phyloP scores from a whole-genome alignment of 2,329 filamentous ascomycete species.

The Pseudonectria buxi region DNA sequence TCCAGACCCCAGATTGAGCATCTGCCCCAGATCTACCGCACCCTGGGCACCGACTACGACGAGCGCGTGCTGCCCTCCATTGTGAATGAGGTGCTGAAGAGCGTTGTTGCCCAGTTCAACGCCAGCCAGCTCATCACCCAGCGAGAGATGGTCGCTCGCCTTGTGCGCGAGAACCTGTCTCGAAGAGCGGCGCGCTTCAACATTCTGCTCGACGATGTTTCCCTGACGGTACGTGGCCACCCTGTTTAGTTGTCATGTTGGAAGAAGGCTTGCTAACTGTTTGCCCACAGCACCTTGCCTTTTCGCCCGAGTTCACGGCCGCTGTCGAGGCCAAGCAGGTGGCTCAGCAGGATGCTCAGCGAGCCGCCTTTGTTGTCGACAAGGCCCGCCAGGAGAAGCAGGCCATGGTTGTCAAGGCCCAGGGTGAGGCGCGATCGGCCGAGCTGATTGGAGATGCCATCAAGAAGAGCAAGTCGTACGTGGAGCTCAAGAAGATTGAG shows the following conservation, averaged over 20 bases:
- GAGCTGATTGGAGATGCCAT: constrained; percentile 98
- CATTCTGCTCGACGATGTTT: constrained; percentile 95
- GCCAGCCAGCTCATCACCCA: constrained; percentile 97
- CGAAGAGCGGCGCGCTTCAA: constrained; percentile 92
- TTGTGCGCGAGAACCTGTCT: constrained; percentile 90
- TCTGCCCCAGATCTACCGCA: constrained; percentile 94
- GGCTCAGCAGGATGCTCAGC: constrained; percentile 87
- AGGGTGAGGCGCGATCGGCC: constrained; percentile 97
- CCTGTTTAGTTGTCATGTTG: too few relatives aligned
- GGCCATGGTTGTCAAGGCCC: constrained; percentile 94
- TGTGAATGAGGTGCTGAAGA: constrained; percentile 98
- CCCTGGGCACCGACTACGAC: constrained; percentile 90
- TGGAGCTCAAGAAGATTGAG: constrained; percentile 97
- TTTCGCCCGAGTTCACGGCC: constrained; percentile 67
- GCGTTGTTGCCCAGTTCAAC: constrained; percentile 98
- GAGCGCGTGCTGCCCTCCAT: constrained; percentile 95
- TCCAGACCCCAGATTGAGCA: constrained; percentile 82
- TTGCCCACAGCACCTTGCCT: constrained; percentile 54
- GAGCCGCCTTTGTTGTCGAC: constrained; percentile 95
- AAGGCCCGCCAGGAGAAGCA: constrained; percentile 99
- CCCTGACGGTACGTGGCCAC: constrained; percentile 65
- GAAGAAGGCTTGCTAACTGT: constrained; percentile 2
- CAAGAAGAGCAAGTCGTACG: constrained; percentile 97
- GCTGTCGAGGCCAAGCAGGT: constrained; percentile 70
- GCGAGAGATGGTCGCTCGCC: constrained; percentile 87